Conservation (phyloP, 2,329 filamentous ascomycete genomes). For the Emergomyces orientalis region DNA sequence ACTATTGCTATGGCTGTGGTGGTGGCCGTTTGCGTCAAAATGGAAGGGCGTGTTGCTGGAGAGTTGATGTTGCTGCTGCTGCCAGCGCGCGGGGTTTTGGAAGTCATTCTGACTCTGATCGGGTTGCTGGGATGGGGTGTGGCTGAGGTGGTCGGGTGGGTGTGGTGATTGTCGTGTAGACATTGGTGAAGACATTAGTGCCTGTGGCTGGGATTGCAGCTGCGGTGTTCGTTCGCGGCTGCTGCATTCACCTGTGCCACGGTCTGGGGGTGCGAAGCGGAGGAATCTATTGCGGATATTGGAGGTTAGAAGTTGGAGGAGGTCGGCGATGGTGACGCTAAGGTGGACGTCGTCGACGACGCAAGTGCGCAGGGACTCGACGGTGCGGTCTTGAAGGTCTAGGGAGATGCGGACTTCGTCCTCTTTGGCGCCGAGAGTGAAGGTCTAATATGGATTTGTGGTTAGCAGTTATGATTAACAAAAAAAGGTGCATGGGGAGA, state of each 20-base stretch:
- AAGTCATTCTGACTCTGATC: conserved; percentile 13
- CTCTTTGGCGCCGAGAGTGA: conserved; percentile 54
- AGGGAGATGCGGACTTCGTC: conserved; percentile 52
- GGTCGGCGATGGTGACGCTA: conserved; percentile 52
- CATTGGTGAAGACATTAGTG: conserved; percentile 27
- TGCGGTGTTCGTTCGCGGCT: conserved; percentile 28
- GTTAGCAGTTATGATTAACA: background rate
- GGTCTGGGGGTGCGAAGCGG: conserved; percentile 45
- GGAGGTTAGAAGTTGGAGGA: conserved; percentile 50
- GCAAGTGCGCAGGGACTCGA: conserved; percentile 49
- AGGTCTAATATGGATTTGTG: conserved; percentile 37
- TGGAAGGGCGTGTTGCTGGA: conserved; percentile 10
- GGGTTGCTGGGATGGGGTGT: conserved; percentile 21
- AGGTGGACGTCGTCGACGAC: conserved; percentile 60
- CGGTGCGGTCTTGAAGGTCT: conserved; percentile 49
- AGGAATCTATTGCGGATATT: conserved; percentile 51
- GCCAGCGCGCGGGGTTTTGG: conserved; percentile 12
- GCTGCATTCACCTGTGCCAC: conserved; percentile 32
- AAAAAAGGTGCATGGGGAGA: background rate
- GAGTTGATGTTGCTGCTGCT: conserved; percentile 17
- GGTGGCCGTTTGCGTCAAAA: conserved; percentile 10
- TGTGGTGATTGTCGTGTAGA: conserved; percentile 7
- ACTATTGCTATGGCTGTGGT: background rate
- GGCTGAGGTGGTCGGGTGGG: background rate
- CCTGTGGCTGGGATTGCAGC: conserved; percentile 21